These are phyloP conservation scores for Rhodotorula graminis DNA, from an alignment of 768 basidiomycete genomes.

Conservation along the genomic window DNA sequence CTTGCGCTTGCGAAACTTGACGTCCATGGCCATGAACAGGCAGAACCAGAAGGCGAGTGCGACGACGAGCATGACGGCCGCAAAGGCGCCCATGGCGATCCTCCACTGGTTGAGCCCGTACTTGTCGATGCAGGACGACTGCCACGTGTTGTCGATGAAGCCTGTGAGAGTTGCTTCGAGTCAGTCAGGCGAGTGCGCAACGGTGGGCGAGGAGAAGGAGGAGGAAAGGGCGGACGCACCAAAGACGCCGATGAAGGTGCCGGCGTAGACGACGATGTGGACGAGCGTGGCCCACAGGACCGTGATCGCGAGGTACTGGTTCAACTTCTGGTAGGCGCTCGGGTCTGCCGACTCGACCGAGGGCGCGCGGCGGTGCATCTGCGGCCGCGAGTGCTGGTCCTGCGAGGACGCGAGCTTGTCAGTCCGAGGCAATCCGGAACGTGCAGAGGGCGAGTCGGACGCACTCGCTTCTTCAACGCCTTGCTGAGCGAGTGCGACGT, in stretches of 20 bases:
- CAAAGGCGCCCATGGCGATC: conserved; percentile 1
- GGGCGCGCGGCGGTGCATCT: too few species aligned
- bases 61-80: neutral
- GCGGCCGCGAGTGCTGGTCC: too few species aligned
- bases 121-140: conserved; percentile 1
- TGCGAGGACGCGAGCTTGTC: too few species aligned
- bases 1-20: neutral
- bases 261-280: neutral
- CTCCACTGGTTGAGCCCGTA: conserved; percentile 5
- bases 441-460: too few species aligned
- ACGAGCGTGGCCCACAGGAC: neutral
- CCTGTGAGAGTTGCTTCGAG: too few species aligned
- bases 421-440: too few species aligned
- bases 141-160: neutral
- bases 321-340: neutral
- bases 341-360: neutral
- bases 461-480: too few species aligned
- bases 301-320: neutral
- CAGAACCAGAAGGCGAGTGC: neutral
- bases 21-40: neutral
- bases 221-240: neutral
- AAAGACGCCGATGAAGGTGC: neutral
- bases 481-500: too few species aligned
- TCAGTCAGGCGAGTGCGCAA: too few species aligned
- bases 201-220: neutral